Evolutionary conservation across 2,329 filamentous ascomycete species (phyloP).

Genomic region (Phoma sp.): DNA sequence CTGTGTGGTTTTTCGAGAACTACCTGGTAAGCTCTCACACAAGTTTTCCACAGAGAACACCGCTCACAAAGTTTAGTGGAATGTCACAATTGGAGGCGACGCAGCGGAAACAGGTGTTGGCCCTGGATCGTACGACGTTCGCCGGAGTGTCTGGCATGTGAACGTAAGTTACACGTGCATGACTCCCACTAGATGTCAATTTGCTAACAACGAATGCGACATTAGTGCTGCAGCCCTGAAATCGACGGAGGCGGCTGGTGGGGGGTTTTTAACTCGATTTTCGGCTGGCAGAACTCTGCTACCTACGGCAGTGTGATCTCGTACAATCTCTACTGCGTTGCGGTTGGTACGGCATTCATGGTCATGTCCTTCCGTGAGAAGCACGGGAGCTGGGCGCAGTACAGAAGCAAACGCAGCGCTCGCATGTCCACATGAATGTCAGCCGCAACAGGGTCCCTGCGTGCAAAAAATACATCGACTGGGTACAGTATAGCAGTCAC

Average conservation of each 20-base stretch:
- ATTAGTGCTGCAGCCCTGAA: conserved; percentile 75
- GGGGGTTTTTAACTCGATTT: conserved; percentile 83
- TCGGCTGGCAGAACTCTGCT: conserved; percentile 86
- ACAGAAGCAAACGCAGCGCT: no score
- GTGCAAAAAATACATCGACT: no score
- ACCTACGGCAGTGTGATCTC: conserved; percentile 84
- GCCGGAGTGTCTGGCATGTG: conserved; percentile 78
- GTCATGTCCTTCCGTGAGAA: conserved; percentile 71
- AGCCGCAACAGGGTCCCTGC: no score
- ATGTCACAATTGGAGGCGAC: conserved; percentile 59
- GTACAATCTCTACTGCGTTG: conserved; percentile 86
- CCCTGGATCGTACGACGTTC: conserved; percentile 78
- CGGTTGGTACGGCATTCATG: conserved; percentile 68
- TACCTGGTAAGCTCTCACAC: conserved; percentile 48
- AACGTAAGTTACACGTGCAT: conserved; percentile 61
- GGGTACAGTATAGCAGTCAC: no score
- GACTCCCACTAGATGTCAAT: background rate
- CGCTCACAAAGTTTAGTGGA: conserved; percentile 2
- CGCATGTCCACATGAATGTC: no score
- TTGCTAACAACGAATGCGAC: background rate
- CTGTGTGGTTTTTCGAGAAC: conserved; percentile 74
- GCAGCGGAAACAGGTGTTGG: conserved; percentile 68
- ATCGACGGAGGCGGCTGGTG: conserved; percentile 76
- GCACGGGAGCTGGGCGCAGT: conserved; percentile 23
- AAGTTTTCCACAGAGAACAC: conserved; percentile 62